Evolutionary conservation across 2,329 filamentous ascomycete genomes (phyloP), one percentile per base, ranked within the genome.

Genomic region (Fusarium musae): DNA sequence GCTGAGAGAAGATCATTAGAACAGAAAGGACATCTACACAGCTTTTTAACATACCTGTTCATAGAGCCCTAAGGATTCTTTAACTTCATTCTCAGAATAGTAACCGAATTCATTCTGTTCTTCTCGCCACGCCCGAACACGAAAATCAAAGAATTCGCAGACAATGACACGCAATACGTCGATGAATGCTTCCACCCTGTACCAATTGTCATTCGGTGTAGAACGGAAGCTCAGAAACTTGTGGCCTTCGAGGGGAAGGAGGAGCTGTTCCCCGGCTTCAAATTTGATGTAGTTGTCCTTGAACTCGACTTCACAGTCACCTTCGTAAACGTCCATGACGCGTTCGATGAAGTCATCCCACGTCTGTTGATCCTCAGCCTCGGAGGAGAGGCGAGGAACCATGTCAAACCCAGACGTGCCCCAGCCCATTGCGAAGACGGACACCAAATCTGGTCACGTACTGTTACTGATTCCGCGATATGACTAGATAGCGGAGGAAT

Each of bases 181-280:
- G 28, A 49, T 30, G 21, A 6, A 17, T 21, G 0, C 0, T 4
- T 30, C 28, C 10, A 16, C 9, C 1, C 0, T 12, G n/a, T 1
- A 10, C 43, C 1, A 19, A n/a, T 49, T 4, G 5, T 6, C 5
- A 49, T 49, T 2, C 19, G 15, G 9, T 17, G 11, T 12, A 32
- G 46, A n/a, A 23, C 46, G 3, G 46, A 49, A 49, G 28, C 46
- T 15, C 2, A 13, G 7, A 6, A 32, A 49, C 15, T 12, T 49
- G 7, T 49, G 10, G 46, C 46, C 28, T 32, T 49, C 10, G 10
- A 49, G 2, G 12, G 28, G 46, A 49, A 49, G 21, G 3, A 17
- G 10, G 10, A 15, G 21, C 16, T 17, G 2, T 9, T 49, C 15
- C 2, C 46, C 46, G 10, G n/a, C 46, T 12, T 32, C 10, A 49